Evolutionary conservation across 495 filamentous ascomycete species (phyloP).

Genomic region (Apiosordaria backusii): DNA sequence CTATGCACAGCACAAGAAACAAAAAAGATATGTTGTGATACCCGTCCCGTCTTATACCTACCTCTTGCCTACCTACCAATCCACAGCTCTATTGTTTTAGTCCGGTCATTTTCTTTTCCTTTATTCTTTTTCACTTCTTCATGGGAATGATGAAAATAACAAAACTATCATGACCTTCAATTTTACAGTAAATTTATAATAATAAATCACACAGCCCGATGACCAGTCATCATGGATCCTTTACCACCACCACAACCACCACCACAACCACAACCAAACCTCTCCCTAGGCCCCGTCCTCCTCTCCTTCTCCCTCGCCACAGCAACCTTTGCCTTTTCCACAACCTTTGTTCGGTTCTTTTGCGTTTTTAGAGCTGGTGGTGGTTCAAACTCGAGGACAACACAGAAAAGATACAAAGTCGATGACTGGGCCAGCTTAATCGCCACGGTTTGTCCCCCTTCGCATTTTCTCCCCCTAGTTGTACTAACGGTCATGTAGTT

Average conservation of each 20-base stretch:
- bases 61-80: neutral
- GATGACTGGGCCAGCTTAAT: constrained; percentile 34
- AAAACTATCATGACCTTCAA: neutral
- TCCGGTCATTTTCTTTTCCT: constrained; percentile 10
- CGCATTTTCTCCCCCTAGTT: neutral
- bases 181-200: neutral
- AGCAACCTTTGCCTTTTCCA: constrained; percentile 30
- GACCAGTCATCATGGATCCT: constrained; percentile 15
- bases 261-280: constrained; percentile 14
- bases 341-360: constrained; percentile 36
- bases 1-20: no score
- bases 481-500: constrained; percentile 23
- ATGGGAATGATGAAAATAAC: neutral
- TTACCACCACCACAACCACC: constrained; percentile 23
- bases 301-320: constrained; percentile 38
- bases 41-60: neutral
- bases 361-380: constrained; percentile 25
- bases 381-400: no score
- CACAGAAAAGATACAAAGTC: constrained; percentile 14
- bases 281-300: constrained; percentile 37
- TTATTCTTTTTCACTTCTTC: neutral
- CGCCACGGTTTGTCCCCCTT: constrained; percentile 30
- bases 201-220: neutral
- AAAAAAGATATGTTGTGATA: neutral
- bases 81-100: neutral